Evolutionary conservation across 371 early-diverging fungal genomes (phyloP).

Genomic region (Funneliformis caledonium): DNA sequence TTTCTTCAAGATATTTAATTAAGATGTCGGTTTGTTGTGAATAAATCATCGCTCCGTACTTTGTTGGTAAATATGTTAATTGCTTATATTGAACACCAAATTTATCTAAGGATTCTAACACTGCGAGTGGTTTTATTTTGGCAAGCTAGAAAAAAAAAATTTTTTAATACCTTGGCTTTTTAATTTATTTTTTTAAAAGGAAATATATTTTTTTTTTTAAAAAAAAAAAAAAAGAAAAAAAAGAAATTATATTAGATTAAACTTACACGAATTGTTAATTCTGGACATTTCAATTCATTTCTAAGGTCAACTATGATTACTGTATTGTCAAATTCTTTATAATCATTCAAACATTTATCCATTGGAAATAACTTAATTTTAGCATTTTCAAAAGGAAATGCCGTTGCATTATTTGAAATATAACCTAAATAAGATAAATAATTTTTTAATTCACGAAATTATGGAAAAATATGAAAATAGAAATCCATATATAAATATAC

Average conservation of each 20-base stretch:
- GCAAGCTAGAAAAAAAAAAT: background rate
- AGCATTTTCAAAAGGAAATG: background rate
- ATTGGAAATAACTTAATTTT: constrained; percentile 18
- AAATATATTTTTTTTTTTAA: too few relatives aligned
- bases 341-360: constrained; percentile 8
- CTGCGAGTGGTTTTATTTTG: background rate
- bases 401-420: background rate
- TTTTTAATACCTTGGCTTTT: too few relatives aligned
- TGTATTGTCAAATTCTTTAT: background rate
- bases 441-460: too few relatives aligned
- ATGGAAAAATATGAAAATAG: too few relatives aligned
- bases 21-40: background rate
- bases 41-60: background rate
- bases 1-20: background rate
- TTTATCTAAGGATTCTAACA: background rate
- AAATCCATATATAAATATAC: background rate
- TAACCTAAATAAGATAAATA: constrained; percentile 41
- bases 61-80: too few relatives aligned
- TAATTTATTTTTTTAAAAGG: too few relatives aligned
- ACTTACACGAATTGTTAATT: background rate
- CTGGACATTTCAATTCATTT: background rate
- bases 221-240: too few relatives aligned
- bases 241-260: too few relatives aligned
- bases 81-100: background rate
- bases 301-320: background rate